Conservation (phyloP, 73 alveolate genomes). For the Blepharisma japonicum region DNA sequence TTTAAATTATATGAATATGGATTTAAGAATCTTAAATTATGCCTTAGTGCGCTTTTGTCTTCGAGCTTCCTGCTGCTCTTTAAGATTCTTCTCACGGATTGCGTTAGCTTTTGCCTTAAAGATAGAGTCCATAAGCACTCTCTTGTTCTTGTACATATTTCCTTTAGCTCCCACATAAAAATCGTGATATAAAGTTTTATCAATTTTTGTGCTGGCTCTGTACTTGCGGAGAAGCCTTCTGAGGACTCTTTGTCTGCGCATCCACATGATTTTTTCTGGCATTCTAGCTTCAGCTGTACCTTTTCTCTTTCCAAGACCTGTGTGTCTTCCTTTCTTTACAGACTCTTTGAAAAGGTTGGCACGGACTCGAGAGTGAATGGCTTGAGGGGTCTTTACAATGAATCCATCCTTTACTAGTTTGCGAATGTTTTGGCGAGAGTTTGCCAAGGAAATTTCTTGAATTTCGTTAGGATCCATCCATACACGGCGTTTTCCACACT, state of each 20-base stretch:
- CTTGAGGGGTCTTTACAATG: slow-evolving; percentile 83
- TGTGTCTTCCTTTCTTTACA: slow-evolving; percentile 68
- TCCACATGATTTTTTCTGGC: slow-evolving; percentile 91
- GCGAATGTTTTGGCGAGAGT: slow-evolving; percentile 87
- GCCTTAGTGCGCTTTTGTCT: too few relatives aligned
- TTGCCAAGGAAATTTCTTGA: slow-evolving; percentile 81
- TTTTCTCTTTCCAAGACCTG: slow-evolving; percentile 93
- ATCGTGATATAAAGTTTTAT: slow-evolving; percentile 83
- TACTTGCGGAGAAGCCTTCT: slow-evolving; percentile 92
- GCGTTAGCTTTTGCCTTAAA: slow-evolving; percentile 66
- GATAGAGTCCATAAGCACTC: slow-evolving; percentile 85
- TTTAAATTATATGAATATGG: too few relatives aligned
- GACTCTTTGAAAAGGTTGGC: slow-evolving; percentile 40
- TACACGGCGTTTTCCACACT: slow-evolving; percentile 88
- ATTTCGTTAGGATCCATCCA: slow-evolving; percentile 96
- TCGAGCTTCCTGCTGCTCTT: too few relatives aligned
- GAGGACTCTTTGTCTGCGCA: slow-evolving; percentile 94
- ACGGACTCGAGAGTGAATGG: slow-evolving; percentile 91
- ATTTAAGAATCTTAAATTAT: too few relatives aligned
- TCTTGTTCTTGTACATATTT: slow-evolving; percentile 87
- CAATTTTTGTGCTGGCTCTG: slow-evolving; percentile 88
- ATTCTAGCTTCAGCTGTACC: slow-evolving; percentile 92
- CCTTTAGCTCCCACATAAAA: slow-evolving; percentile 91
- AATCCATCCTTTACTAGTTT: slow-evolving; percentile 92
- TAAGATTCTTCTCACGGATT: too few relatives aligned